Conservation (phyloP, 768 basidiomycete species). For the Rhodotorula toruloides region DNA sequence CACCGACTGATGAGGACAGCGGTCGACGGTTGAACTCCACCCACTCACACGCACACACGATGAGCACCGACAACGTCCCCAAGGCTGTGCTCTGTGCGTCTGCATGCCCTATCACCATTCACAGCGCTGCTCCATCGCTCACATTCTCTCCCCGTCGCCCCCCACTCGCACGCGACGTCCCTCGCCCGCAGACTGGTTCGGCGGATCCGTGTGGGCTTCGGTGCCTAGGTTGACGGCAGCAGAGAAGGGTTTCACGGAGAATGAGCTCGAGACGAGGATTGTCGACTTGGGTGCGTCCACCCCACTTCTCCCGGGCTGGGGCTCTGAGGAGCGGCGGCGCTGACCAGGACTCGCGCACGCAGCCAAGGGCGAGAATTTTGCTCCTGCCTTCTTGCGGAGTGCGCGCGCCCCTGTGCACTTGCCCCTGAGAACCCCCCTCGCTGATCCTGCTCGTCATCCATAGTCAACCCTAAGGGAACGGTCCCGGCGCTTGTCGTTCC, state of each 20-base stretch:
- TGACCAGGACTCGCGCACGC: not conserved
- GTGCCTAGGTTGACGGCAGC: conserved; percentile 15
- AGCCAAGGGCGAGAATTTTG: conserved; percentile 35
- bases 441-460: not conserved
- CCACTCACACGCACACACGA: not conserved
- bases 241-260: conserved; percentile 34
- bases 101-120: not conserved
- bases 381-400: conserved; percentile 30
- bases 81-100: conserved; percentile 6
- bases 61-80: not conserved
- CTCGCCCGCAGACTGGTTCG: conserved; percentile 4
- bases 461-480: conserved; percentile 23
- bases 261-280: conserved; percentile 19
- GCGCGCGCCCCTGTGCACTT: not conserved
- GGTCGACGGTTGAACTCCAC: not conserved
- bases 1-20: too few species aligned
- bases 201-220: conserved; percentile 25
- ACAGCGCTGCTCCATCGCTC: not conserved
- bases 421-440: too few species aligned
- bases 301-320: not conserved
- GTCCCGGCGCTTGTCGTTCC: conserved; percentile 35
- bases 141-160: not conserved
- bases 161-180: not conserved
- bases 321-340: not conserved
- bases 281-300: conserved; percentile 22